phyloP scores from a whole-genome alignment of 208 protist species.

The Blastocrithidia nonstop region DNA sequence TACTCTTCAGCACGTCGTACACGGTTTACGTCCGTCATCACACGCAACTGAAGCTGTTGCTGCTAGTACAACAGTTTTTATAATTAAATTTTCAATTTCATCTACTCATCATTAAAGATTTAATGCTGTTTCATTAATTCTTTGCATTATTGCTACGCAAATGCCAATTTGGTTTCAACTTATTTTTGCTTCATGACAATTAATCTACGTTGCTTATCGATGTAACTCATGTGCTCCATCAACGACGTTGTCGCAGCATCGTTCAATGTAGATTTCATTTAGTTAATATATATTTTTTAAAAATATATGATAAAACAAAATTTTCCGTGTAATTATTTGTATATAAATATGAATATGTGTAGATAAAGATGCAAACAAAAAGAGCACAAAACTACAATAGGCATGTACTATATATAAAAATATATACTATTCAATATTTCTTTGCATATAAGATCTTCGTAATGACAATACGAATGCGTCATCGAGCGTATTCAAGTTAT shows the following conservation, averaged over 20 bases:
- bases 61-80: conserved; percentile 39
- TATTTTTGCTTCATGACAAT: conserved; percentile 55
- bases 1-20: conserved; percentile 48
- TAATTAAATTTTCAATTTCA: conserved; percentile 25
- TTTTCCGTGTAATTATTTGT: background rate
- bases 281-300: background rate
- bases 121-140: conserved; percentile 16
- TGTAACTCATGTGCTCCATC: conserved; percentile 56
- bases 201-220: conserved; percentile 61
- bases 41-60: conserved; percentile 43
- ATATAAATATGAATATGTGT: conserved; percentile 2
- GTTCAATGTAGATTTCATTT: no score
- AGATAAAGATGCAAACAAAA: no score
- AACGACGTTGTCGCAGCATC: conserved; percentile 33
- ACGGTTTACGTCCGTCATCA: conserved; percentile 22
- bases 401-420: background rate
- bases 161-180: conserved; percentile 32
- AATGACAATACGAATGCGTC: no score
- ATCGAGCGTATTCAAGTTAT: no score
- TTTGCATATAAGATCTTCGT: no score
- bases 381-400: background rate
- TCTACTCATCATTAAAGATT: conserved; percentile 21
- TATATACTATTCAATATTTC: no score
- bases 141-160: conserved; percentile 27
- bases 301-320: background rate